Conservation (phyloP, 768 basidiomycete species). For the Chalciporus chontae region DNA sequence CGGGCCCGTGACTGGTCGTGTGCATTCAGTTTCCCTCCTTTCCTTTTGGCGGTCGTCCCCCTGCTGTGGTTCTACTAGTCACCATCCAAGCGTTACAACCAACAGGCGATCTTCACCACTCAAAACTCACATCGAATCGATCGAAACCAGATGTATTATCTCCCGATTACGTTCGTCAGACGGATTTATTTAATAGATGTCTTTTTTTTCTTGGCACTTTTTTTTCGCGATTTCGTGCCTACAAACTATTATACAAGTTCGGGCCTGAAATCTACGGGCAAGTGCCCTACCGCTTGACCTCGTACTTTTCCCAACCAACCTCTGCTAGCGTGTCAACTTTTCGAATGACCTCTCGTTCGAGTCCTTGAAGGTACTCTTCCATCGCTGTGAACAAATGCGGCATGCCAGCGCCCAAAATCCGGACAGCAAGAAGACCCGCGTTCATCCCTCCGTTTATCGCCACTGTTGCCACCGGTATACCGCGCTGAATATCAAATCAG, state of each 20-base stretch:
- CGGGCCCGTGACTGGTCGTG: too few relatives aligned
- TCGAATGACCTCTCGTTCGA: slow-evolving; percentile 80
- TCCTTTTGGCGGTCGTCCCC: slow-evolving; percentile 72
- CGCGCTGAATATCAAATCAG: slow-evolving; percentile 59
- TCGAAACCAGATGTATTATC: slow-evolving; percentile 77
- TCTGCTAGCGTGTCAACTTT: too few relatives aligned
- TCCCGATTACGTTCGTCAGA: slow-evolving; percentile 70
- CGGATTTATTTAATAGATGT: slow-evolving; percentile 75
- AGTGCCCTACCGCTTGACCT: slow-evolving; percentile 35
- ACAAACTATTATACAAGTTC: too few relatives aligned
- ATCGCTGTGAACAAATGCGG: slow-evolving; percentile 63
- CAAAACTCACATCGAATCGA: slow-evolving; percentile 76
- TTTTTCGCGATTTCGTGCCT: too few relatives aligned
- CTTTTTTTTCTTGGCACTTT: slow-evolving; percentile 26
- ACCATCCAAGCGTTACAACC: slow-evolving; percentile 81
- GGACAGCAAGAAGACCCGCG: slow-evolving; percentile 85
- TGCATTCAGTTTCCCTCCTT: slow-evolving; percentile 68
- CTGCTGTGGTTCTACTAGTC: slow-evolving; percentile 76
- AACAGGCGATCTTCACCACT: slow-evolving; percentile 62
- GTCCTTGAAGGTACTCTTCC: slow-evolving; percentile 64
- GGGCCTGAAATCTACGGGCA: too few relatives aligned
- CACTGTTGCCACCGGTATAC: slow-evolving; percentile 95
- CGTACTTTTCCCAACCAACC: too few relatives aligned
- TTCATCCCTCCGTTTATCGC: slow-evolving; percentile 96
- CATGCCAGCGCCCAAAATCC: slow-evolving; percentile 78